Evolutionary conservation across 2,329 filamentous ascomycete genomes (phyloP).

Genomic region (Pseudogymnoascus sp.): DNA sequence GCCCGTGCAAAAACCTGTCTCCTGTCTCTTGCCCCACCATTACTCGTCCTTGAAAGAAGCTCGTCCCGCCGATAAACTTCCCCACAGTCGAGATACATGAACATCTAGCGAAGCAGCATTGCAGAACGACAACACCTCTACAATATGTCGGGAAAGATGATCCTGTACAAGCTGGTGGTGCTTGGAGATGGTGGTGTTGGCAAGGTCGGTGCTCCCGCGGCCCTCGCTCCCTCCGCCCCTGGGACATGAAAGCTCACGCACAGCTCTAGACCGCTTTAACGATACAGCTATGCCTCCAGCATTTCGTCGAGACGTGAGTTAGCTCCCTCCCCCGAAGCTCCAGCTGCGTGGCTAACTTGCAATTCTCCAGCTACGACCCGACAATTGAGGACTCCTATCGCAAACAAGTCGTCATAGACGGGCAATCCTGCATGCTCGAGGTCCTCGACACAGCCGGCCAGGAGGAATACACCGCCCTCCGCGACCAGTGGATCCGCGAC

Average conservation of each 20-base stretch:
- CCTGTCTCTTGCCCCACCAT: constrained; percentile 8
- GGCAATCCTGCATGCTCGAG: constrained; percentile 93
- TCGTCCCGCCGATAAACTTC: constrained; percentile 8
- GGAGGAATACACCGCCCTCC: constrained; percentile 93
- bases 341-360: constrained; percentile 18
- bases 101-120: constrained; percentile 6
- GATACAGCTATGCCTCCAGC: constrained; percentile 94
- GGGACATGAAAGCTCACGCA: constrained; percentile 7
- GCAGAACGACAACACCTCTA: neutral
- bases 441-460: constrained; percentile 95
- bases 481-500: constrained; percentile 97
- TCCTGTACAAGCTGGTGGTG: constrained; percentile 92
- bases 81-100: constrained; percentile 8
- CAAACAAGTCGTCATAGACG: constrained; percentile 88
- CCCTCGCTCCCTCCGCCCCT: constrained; percentile 2
- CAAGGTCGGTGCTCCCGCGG: constrained; percentile 51
- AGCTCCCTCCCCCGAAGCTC: neutral
- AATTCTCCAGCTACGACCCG: constrained; percentile 55
- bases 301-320: constrained; percentile 80
- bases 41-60: constrained; percentile 5
- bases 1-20: constrained; percentile 5
- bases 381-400: constrained; percentile 85
- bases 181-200: constrained; percentile 89
- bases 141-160: constrained; percentile 83
- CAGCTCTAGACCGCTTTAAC: constrained; percentile 64